phyloP scores from a whole-genome alignment of 129 eudicot species.

The Centella asiatica region DNA sequence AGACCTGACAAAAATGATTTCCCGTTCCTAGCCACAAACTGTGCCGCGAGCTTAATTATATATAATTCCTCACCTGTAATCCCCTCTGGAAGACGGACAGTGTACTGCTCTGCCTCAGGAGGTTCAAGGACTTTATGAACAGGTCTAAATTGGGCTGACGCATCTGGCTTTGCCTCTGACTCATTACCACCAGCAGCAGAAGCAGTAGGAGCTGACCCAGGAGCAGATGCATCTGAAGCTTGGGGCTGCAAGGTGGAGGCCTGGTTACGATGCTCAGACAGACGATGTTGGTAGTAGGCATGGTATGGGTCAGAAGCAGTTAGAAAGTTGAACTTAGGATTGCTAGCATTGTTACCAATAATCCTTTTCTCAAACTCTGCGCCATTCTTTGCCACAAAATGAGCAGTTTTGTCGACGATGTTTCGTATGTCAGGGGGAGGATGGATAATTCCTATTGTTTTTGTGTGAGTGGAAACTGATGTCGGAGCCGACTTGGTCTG shows the following conservation, averaged over 20 bases:
- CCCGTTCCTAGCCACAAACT: conserved; percentile 78
- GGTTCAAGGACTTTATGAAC: conserved; percentile 74
- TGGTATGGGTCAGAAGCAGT: conserved; percentile 83
- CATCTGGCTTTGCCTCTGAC: conserved; percentile 45
- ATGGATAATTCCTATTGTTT: conserved; percentile 78
- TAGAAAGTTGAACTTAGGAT: conserved; percentile 78
- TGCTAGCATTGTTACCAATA: conserved; percentile 57
- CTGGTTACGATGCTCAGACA: conserved; percentile 60
- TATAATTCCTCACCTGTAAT: conserved; percentile 84
- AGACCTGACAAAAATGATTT: conserved; percentile 67
- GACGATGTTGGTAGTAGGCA: conserved; percentile 80
- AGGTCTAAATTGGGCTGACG: conserved; percentile 63
- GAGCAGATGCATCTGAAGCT: conserved; percentile 33
- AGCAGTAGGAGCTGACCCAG: conserved; percentile 31
- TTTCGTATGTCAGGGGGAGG: conserved; percentile 88
- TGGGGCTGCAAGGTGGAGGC: conserved; percentile 38
- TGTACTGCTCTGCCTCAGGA: conserved; percentile 90
- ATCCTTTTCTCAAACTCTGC: conserved; percentile 83
- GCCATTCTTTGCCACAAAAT: conserved; percentile 86
- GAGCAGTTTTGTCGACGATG: conserved; percentile 76
- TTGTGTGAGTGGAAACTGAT: conserved; percentile 73
- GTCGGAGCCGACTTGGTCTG: conserved; percentile 32
- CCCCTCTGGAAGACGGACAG: conserved; percentile 87
- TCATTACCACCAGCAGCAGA: conserved; percentile 36
- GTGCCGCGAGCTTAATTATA: conserved; percentile 64